A percentile compares a stretch with the other conserved stretches of the same genome.
Conservation (phyloP, 169 alveolate species). For the Plasmodium gaboni region DNA sequence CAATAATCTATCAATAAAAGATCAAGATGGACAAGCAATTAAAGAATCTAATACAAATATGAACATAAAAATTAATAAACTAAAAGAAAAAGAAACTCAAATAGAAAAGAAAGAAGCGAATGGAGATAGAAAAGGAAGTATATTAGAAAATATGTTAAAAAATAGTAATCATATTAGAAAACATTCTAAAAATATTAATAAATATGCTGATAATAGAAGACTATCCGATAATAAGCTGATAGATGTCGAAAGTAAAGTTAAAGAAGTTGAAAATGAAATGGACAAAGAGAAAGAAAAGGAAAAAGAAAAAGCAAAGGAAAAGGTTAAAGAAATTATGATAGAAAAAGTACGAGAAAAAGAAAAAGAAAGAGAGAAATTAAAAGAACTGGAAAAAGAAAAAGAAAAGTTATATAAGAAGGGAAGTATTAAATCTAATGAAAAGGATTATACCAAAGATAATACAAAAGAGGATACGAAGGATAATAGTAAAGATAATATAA, state of each 20-base stretch:
- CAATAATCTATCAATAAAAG: neutral
- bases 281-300: slow-evolving; percentile 7
- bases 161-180: neutral
- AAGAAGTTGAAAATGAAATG: neutral
- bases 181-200: neutral
- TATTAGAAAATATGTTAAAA: neutral
- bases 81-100: neutral
- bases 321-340: slow-evolving; percentile 13
- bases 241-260: neutral
- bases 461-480: neutral
- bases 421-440: too few species aligned
- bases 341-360: slow-evolving; percentile 15
- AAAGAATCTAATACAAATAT: neutral
- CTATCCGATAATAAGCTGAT: neutral
- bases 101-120: neutral
- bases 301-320: slow-evolving; percentile 20
- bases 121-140: neutral
- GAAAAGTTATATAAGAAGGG: too few species aligned
- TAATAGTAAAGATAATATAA: too few species aligned
- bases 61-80: neutral
- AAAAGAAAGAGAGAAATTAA: neutral
- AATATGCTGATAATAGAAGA: neutral
- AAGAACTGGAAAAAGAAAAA: neutral
- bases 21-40: neutral
- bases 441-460: neutral